Evolutionary conservation across 164 flowering plant species (phyloP), one percentile per base, ranked within the genome.

Genomic region (Tetracentron sinense): DNA sequence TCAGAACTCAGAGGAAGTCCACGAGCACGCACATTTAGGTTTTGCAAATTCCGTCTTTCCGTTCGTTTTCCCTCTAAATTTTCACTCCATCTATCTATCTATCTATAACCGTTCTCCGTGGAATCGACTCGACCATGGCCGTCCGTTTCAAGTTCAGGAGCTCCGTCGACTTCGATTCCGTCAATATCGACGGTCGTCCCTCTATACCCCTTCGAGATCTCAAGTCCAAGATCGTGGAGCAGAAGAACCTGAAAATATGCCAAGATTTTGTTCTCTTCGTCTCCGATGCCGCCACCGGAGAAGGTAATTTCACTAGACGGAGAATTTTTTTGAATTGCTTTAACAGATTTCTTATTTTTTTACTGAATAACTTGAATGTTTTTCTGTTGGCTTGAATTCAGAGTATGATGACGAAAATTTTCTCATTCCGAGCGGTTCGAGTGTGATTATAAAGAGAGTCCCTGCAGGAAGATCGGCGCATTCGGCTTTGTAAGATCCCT

Each of bases 101-200:
- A n/a, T 16, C 44, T 4, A 20, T 29, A 5, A 17, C 15, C 33
- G 5, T 26, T 1, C 35, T 44, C 51, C 4, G 6, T 16, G 21
- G 50, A 28, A 12, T 22, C 31, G 17, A 17, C 3, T 49, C 21
- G 19, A 42, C 64, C 64, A 85, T 85, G 92, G 62, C 86, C 0
- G 60, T 87, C 19, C 78, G 78, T 44, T 87, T 82, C 82, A 85
- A 81, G 66, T 85, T 87, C 77, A 66, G 90, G 59, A 87, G 93
- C 73, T 74, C 89, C 2, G 75, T 71, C 38, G 77, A 63, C 53
- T 88, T 73, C 74, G 89, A 85, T 47, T 58, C 83, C 25, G 68
- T 88, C 47, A 81, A 79, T 20, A 78, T 85, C 63, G 77, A 54
- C 8, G 73, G 73, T 26, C 78, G 64, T 14, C 60, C 81, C 15